Conservation (phyloP, 1,284 basidiomycete species). For the Fomitopsis schrenkii region DNA sequence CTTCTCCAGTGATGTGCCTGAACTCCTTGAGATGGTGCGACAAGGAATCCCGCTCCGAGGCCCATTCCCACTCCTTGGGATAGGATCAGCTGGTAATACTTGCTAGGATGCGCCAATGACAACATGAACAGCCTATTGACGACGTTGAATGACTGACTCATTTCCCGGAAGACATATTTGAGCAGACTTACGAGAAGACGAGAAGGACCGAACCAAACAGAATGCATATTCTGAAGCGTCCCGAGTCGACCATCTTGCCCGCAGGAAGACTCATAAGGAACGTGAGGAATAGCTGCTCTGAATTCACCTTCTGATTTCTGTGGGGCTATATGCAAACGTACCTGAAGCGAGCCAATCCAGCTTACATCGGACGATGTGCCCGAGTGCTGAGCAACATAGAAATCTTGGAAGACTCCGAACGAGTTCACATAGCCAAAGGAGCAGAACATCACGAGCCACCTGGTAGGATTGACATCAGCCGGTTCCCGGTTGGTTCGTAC, state of each 20-base stretch:
- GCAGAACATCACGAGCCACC: background rate
- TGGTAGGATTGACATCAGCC: background rate
- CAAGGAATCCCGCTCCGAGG: slow-evolving; percentile 38
- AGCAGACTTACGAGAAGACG: background rate
- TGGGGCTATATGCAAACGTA: background rate
- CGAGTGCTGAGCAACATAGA: background rate
- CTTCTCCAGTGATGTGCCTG: slow-evolving; percentile 13
- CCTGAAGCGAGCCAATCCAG: background rate
- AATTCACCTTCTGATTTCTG: background rate
- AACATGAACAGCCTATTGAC: slow-evolving; percentile 24
- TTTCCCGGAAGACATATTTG: no score
- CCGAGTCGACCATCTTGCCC: background rate
- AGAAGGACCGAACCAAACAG: background rate
- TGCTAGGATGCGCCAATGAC: slow-evolving; percentile 16
- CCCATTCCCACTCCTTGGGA: slow-evolving; percentile 36
- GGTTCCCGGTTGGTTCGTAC: no score
- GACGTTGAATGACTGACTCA: background rate
- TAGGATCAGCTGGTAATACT: slow-evolving; percentile 25
- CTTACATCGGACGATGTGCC: background rate
- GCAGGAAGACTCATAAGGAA: background rate
- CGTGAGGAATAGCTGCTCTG: background rate
- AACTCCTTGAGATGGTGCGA: slow-evolving; percentile 10
- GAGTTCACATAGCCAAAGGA: background rate
- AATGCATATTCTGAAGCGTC: background rate
- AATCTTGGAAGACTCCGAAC: background rate